Evolutionary conservation across 441 rosid species (phyloP).

Genomic region (Arabidopsis hybrid): DNA sequence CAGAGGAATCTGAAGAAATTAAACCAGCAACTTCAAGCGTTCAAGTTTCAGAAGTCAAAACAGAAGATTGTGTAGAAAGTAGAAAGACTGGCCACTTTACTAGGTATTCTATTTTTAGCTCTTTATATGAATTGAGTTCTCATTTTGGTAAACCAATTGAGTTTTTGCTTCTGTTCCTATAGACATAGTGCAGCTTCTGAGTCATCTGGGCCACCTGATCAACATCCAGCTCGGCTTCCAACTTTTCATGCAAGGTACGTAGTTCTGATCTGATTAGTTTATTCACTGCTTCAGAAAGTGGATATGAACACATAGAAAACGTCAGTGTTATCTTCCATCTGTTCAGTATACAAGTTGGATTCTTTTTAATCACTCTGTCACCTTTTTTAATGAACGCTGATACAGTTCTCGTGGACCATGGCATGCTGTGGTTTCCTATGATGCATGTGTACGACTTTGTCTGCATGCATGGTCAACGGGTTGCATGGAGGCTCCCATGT

Average conservation of each 20-base stretch:
- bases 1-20: slow-evolving; percentile 67
- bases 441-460: slow-evolving; percentile 96
- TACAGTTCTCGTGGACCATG: slow-evolving; percentile 94
- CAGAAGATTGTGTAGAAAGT: slow-evolving; percentile 52
- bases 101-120: slow-evolving; percentile 53
- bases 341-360: slow-evolving; percentile 1
- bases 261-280: slow-evolving; percentile 28
- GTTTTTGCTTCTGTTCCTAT: slow-evolving; percentile 38
- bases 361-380: slow-evolving; percentile 1
- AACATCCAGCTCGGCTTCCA: slow-evolving; percentile 81
- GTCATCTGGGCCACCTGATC: slow-evolving; percentile 61
- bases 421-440: slow-evolving; percentile 97
- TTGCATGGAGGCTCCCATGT: slow-evolving; percentile 98
- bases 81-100: slow-evolving; percentile 56
- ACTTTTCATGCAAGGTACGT: slow-evolving; percentile 98
- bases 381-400: slow-evolving; percentile 30
- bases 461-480: slow-evolving; percentile 99
- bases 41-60: slow-evolving; percentile 51
- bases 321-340: slow-evolving; percentile 15
- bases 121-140: slow-evolving; percentile 1
- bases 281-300: slow-evolving; percentile 15
- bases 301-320: background rate
- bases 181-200: slow-evolving; percentile 64
- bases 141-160: slow-evolving; percentile 16
- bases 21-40: slow-evolving; percentile 52